phyloP scores from a whole-genome alignment of 2,329 filamentous ascomycete species.

The Clarireedia homoeocarpa region DNA sequence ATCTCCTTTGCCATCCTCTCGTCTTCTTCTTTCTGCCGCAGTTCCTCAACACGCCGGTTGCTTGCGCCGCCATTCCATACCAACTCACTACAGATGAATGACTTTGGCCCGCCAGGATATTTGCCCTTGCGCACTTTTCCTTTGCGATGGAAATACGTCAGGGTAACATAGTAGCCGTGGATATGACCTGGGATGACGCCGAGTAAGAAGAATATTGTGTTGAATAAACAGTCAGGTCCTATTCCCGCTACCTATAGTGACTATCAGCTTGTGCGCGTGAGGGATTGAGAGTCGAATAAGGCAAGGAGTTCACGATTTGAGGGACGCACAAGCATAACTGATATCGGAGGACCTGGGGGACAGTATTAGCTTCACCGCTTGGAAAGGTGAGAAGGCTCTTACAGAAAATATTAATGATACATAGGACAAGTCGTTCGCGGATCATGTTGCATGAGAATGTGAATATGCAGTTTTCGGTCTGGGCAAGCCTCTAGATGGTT shows the following conservation, averaged over 20 bases:
- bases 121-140: constrained; percentile 45
- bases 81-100: constrained; percentile 63
- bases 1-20: constrained; percentile 1
- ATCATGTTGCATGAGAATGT: constrained; percentile 7
- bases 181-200: constrained; percentile 26
- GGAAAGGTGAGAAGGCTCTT: not conserved
- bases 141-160: constrained; percentile 72
- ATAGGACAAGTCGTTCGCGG: constrained; percentile 12
- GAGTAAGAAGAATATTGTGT: constrained; percentile 19
- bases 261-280: not conserved
- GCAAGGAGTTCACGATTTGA: too few species aligned
- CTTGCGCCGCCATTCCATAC: constrained; percentile 55
- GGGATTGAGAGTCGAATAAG: not conserved
- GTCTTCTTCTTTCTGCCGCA: constrained; percentile 13
- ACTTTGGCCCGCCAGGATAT: constrained; percentile 45
- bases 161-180: constrained; percentile 42
- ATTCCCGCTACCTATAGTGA: constrained; percentile 13
- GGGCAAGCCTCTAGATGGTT: not conserved
- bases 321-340: constrained; percentile 16
- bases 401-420: constrained; percentile 22
- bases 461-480: not conserved
- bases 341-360: constrained; percentile 18
- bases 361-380: not conserved
- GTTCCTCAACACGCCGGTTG: constrained; percentile 14
- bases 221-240: constrained; percentile 19